These are phyloP conservation scores for Lecanicillium sp. DNA, from an alignment of 2,329 filamentous ascomycete species.

Conservation along the genomic window DNA sequence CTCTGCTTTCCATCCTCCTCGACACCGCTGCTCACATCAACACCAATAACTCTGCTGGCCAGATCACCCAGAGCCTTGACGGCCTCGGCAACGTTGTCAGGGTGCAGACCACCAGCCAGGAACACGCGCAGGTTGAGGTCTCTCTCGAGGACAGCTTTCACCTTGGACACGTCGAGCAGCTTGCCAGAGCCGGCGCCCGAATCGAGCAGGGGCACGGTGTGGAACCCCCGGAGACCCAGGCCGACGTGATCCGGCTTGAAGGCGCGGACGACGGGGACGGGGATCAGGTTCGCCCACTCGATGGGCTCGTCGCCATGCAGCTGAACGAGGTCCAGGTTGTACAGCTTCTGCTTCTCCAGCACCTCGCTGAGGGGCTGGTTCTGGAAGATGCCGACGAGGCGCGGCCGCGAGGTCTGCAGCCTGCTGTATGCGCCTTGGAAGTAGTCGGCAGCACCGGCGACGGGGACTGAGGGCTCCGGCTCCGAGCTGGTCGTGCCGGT, in stretches of 20 bases:
- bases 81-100: slow-evolving; percentile 67
- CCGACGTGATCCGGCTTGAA: slow-evolving; percentile 75
- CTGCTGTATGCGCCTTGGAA: slow-evolving; percentile 53
- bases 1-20: slow-evolving; percentile 79
- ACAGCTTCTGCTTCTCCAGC: slow-evolving; percentile 66
- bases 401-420: slow-evolving; percentile 53
- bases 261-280: slow-evolving; percentile 82
- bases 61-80: slow-evolving; percentile 58
- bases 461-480: slow-evolving; percentile 22
- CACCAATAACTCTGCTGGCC: slow-evolving; percentile 62
- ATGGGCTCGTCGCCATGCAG: slow-evolving; percentile 87
- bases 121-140: slow-evolving; percentile 70
- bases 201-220: slow-evolving; percentile 78
- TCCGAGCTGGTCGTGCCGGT: slow-evolving; percentile 36
- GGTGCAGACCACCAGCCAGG: slow-evolving; percentile 77
- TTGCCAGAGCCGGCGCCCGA: slow-evolving; percentile 81
- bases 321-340: slow-evolving; percentile 83
- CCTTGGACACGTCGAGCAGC: slow-evolving; percentile 63
- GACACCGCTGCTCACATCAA: slow-evolving; percentile 93
- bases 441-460: slow-evolving; percentile 54
- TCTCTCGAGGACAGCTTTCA: slow-evolving; percentile 58
- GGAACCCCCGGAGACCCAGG: slow-evolving; percentile 69
- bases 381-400: slow-evolving; percentile 90
- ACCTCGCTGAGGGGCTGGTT: slow-evolving; percentile 83
- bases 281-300: slow-evolving; percentile 85